Evolutionary conservation across 169 alveolate genomes (phyloP), one percentile per base, ranked within the genome.

Genomic region (Plasmodium gallinaceum): DNA sequence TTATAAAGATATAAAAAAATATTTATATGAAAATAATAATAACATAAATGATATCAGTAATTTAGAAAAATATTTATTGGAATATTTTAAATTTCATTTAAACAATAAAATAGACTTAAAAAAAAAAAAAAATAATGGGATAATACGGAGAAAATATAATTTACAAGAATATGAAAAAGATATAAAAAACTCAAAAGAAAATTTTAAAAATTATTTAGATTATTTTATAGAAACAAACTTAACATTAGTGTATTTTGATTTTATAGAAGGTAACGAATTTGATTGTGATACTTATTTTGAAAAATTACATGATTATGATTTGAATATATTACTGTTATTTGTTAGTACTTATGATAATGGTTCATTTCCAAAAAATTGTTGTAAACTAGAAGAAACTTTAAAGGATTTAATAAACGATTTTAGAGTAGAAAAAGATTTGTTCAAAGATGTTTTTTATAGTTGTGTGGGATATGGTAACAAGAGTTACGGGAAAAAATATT

Each of bases 341-440:
- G 37, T 87, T n/a, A 74, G 88, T 64, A 87, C 92, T 51, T 60
- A 46, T 87, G 71, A 57, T 65, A 12, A 65, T 71, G 92, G 92
- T 8, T 18, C 88, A 0, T 74, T 74, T 37, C 92, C 92, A 18
- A 24, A 22, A 16, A 74, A 74, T 64, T 64, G 85, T 32, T 69
- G 24, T 65, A 87, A 87, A 43, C 39, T 74, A 18, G 88, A 74
- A 14, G 78, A 87, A 43, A 24, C 8, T 12, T 42, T 87, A 48
- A 71, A 24, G 39, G 92, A 87, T 24, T 26, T 83, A 43, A 5
- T 42, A 10, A 68, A 85, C 8, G 88, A 71, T 26, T 62, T 61
- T 46, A 37, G 76, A 32, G 32, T 73, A 7, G 92, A 69, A 54
- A 78, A 78, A 12, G 43, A 85, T 46, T 85, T 20, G 46, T 52